Percentiles rank a stretch among this genome's conserved stretches.
phyloP scores from a whole-genome alignment of 495 filamentous ascomycete species.

The Acidomyces sp. region DNA sequence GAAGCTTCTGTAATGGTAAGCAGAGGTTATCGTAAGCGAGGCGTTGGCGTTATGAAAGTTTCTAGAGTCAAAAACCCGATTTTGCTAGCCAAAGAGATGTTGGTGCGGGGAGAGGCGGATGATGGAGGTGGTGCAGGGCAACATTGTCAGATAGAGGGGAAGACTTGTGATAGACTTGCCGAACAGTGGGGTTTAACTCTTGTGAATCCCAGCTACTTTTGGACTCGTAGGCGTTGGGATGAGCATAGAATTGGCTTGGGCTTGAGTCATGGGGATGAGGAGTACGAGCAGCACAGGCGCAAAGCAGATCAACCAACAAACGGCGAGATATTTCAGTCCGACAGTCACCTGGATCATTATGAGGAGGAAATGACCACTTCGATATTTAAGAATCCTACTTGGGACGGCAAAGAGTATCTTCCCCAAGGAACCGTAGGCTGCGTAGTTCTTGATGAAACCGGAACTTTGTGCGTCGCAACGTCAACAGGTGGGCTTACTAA shows the following conservation, averaged over 20 bases:
- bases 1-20: slow-evolving; percentile 88
- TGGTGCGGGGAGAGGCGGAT: slow-evolving; percentile 46
- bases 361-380: not conserved
- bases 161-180: slow-evolving; percentile 53
- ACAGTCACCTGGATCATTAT: not conserved
- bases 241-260: slow-evolving; percentile 58
- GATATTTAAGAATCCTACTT: slow-evolving; percentile 20
- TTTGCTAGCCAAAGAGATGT: slow-evolving; percentile 54
- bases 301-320: not conserved
- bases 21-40: slow-evolving; percentile 56
- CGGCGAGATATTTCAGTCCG: not conserved
- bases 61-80: slow-evolving; percentile 67
- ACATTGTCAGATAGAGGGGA: slow-evolving; percentile 56
- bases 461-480: slow-evolving; percentile 64
- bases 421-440: slow-evolving; percentile 78
- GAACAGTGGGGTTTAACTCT: slow-evolving; percentile 53
- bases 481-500: slow-evolving; percentile 84
- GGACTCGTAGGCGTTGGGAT: slow-evolving; percentile 66
- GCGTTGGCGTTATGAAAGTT: slow-evolving; percentile 60
- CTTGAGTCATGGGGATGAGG: slow-evolving; percentile 4
- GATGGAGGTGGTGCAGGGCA: slow-evolving; percentile 36
- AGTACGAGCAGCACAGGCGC: slow-evolving; percentile 11
- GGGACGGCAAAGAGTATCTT: slow-evolving; percentile 46
- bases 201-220: slow-evolving; percentile 61
- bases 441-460: slow-evolving; percentile 61